These are phyloP conservation scores for Metarhizium sp. DNA, from an alignment of 2,329 filamentous ascomycete species.

Conservation along the genomic window DNA sequence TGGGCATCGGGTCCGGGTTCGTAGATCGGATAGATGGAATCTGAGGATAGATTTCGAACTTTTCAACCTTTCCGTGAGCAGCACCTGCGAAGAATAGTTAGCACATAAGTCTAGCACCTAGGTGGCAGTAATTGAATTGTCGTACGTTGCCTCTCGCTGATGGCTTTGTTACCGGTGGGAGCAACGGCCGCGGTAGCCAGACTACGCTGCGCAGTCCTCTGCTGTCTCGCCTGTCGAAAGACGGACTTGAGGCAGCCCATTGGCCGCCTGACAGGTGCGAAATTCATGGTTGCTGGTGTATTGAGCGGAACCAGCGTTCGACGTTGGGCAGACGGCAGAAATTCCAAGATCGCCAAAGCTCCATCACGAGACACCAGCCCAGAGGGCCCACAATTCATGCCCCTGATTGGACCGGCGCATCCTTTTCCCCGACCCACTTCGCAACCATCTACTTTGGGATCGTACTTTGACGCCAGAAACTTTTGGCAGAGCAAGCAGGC, in stretches of 20 bases:
- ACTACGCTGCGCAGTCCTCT: slow-evolving; percentile 33
- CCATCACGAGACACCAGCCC: not conserved
- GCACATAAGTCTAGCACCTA: not conserved
- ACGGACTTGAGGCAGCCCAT: slow-evolving; percentile 60
- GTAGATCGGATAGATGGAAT: slow-evolving; percentile 43
- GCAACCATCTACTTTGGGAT: not conserved
- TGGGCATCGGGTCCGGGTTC: slow-evolving; percentile 58
- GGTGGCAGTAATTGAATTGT: not conserved
- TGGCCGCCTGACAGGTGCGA: slow-evolving; percentile 53
- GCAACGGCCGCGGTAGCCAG: slow-evolving; percentile 32
- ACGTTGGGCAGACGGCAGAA: not conserved
- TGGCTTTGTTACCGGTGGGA: slow-evolving; percentile 15
- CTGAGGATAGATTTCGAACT: slow-evolving; percentile 46
- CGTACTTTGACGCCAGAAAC: slow-evolving; percentile 1
- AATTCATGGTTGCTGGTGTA: slow-evolving; percentile 43
- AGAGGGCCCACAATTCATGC: slow-evolving; percentile 8
- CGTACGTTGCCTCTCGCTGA: slow-evolving; percentile 27
- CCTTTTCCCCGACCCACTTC: slow-evolving; percentile 20
- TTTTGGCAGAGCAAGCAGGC: slow-evolving; percentile 5
- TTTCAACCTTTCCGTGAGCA: slow-evolving; percentile 24
- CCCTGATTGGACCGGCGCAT: slow-evolving; percentile 28
- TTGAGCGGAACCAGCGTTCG: slow-evolving; percentile 7
- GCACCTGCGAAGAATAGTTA: slow-evolving; percentile 17
- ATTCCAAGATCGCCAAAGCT: slow-evolving; percentile 1
- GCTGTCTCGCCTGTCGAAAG: slow-evolving; percentile 48